Conservation (phyloP, 805 yeast genomes). For the Priceomyces castillae region DNA sequence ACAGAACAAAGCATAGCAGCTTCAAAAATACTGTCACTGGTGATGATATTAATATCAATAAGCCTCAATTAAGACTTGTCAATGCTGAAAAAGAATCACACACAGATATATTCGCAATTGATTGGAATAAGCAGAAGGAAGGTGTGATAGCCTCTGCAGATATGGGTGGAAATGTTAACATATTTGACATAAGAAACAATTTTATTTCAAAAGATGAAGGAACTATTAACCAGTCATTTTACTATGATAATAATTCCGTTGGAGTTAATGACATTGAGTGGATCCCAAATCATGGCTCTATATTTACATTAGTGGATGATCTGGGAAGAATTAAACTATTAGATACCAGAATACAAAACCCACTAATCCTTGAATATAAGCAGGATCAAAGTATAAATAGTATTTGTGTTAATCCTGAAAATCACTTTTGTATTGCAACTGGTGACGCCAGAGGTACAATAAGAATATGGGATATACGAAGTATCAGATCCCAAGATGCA, state of each 20-base stretch:
- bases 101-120: slow-evolving; percentile 64
- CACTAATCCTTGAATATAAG: slow-evolving; percentile 8
- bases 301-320: slow-evolving; percentile 70
- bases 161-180: slow-evolving; percentile 57
- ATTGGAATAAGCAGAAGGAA: slow-evolving; percentile 68
- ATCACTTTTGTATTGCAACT: slow-evolving; percentile 57
- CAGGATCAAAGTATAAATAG: slow-evolving; percentile 48
- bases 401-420: slow-evolving; percentile 56
- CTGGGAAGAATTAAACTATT: slow-evolving; percentile 47
- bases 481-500: slow-evolving; percentile 7
- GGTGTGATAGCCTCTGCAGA: slow-evolving; percentile 62
- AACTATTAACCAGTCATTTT: slow-evolving; percentile 12
- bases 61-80: slow-evolving; percentile 52
- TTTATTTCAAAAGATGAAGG: slow-evolving; percentile 17
- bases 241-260: slow-evolving; percentile 20
- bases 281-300: slow-evolving; percentile 57
- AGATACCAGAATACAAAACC: slow-evolving; percentile 46
- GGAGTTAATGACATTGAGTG: slow-evolving; percentile 76
- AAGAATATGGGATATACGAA: slow-evolving; percentile 65
- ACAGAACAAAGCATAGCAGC: slow-evolving; percentile 72
- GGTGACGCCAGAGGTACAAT: slow-evolving; percentile 63
- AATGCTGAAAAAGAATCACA: slow-evolving; percentile 27
- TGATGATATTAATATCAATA: slow-evolving; percentile 28
- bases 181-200: slow-evolving; percentile 64
- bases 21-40: slow-evolving; percentile 23